Base-by-base conservation (phyloP, 768 basidiomycete species). In the Amanita phalloides region DNA sequence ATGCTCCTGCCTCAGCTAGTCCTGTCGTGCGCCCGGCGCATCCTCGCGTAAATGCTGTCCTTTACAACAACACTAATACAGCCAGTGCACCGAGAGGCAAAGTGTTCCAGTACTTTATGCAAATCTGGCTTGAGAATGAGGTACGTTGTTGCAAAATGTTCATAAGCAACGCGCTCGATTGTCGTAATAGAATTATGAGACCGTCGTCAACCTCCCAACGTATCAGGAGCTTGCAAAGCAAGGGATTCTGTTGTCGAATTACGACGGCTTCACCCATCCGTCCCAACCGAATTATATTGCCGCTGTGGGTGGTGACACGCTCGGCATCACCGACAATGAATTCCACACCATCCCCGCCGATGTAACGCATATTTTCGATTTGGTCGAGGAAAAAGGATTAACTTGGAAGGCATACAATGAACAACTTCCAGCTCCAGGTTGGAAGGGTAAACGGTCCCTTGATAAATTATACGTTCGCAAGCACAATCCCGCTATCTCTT, bases 381-480 rank as follows among this genome's bases (percentile, higher is more conserved):
- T 84, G 14, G 64, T 85, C 28, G 82, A 84, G 23, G 64, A 68
- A 14, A 75, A 77, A 56, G 68, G 64, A 41, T 70, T 85, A 38
- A 75, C 75, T 5, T 85, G 83, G 82, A 74, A 72, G 0, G 67
- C 74, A 14, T 85, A 84, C 57, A 74, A 81, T 60, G 81, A 84
- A 58, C 74, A 72, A 54, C 68, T 81, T 72, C 78, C 79, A 1
- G 60, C 60, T 0, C 74, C 77, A 51, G 78, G 72, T 5, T 81
- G 66, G 47, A 54, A 60, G 13, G 75, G 66, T 1, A 75, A 65
- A 60, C 67, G 69, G 54, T 70, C 55, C 32, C 42, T 57, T 48
- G 47, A 65, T 57, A 60, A 60, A 11, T 56, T 57, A 2, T 64
- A 65, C 51, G 63, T 66, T 14, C 58, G 64, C 9, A 67, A 67